A percentile compares a stretch with the other conserved stretches of the same genome.
Conservation (phyloP, 768 basidiomycete genomes). For the Terana coerulea region DNA sequence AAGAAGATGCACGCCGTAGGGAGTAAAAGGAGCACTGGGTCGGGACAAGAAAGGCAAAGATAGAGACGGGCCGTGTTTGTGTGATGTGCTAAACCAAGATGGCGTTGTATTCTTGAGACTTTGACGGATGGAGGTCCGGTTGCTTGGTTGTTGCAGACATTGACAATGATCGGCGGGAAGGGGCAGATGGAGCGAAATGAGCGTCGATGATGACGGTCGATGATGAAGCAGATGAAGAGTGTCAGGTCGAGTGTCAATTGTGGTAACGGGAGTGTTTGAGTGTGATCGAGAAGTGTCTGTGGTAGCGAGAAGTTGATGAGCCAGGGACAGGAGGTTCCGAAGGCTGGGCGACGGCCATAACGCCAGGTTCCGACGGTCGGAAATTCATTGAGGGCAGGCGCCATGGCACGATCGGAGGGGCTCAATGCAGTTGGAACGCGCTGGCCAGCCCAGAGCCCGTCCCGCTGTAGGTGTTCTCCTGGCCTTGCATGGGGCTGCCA, state of each 20-base stretch:
- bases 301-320: background rate
- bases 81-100: constrained; percentile 3
- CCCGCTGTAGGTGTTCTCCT: constrained; percentile 32
- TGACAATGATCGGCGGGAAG: constrained; percentile 2
- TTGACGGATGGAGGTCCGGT: background rate
- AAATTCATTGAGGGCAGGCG: too few relatives aligned
- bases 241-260: background rate
- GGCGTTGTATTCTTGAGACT: constrained; percentile 5
- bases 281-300: constrained; percentile 4
- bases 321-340: background rate
- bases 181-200: constrained; percentile 11
- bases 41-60: background rate
- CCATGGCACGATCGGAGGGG: background rate
- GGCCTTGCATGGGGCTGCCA: constrained; percentile 41
- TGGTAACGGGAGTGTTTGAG: constrained; percentile 4
- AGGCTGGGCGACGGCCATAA: background rate
- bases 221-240: constrained; percentile 12
- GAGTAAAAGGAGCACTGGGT: background rate
- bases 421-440: constrained; percentile 64
- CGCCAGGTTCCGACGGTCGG: background rate
- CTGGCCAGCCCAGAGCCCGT: constrained; percentile 51
- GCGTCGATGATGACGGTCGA: constrained; percentile 5
- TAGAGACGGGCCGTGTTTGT: constrained; percentile 8
- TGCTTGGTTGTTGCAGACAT: background rate
- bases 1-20: background rate